Base-by-base conservation (phyloP, 495 filamentous ascomycete genomes). In the Delitschia confertaspora region DNA sequence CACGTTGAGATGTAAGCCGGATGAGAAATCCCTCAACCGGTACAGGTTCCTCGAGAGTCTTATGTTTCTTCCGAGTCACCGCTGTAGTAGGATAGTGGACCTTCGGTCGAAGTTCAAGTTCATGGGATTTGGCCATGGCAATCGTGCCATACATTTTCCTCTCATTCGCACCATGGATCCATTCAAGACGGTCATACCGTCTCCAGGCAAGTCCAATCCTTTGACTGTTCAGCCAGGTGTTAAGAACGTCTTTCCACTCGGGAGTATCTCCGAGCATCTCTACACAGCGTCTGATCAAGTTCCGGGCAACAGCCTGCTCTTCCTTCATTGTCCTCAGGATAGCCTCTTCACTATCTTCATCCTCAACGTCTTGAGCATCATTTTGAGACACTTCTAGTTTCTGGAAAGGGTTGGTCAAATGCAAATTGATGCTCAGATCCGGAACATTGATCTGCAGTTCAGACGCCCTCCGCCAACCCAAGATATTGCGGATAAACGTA, bases 161-260 rank as follows among this genome's bases (percentile, higher is more conserved):
- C 57, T 85, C 81, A 37, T 82, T 79, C 4, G 62, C 65, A 13
- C 82, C 82, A 60, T 80, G 71, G 5, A 86, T 62, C 82, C 82
- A 86, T 59, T 86, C 82, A 6, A 86, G 63, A 10, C 82, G 71
- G 53, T 86, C 82, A 53, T 85, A 86, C 24, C 82, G 69, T 55
- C 79, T 82, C 82, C 82, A 86, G 11, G 79, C 82, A 38, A 86
- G 66, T 2, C 82, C 82, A 65, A 86, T 78, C 21, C 72, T 75
- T 43, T 80, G 71, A 22, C 72, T 60, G 30, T 68, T 69, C 13
- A 71, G 61, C 82, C 82, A 85, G 22, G 63, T 45, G 16, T 73
- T 65, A 6, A 85, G 46, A 0, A 84, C 72, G 33, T 82, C 72
- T 2, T 63, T 60, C 79, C 80, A 86, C 51, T 83, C 78, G 0